phyloP scores from a whole-genome alignment of 75 land plant species.

The Picea glauca region DNA sequence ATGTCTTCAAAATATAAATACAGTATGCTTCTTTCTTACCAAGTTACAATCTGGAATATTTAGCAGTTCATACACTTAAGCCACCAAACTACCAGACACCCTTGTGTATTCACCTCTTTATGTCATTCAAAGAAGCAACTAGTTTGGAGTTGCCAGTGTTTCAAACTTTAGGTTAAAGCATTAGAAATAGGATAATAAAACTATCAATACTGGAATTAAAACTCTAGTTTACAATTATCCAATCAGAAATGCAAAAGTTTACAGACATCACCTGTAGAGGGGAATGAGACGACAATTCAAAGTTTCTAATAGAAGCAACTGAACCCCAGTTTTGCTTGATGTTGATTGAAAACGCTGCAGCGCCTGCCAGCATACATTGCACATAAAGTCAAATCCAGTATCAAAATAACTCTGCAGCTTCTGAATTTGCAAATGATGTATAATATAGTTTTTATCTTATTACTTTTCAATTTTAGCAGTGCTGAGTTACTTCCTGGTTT shows the following conservation, averaged over 20 bases:
- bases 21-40: neutral
- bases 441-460: too few species aligned
- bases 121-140: neutral
- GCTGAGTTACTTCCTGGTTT: neutral
- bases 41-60: neutral
- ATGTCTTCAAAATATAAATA: neutral
- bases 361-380: constrained; percentile 39
- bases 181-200: neutral
- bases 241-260: neutral
- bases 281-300: constrained; percentile 83
- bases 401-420: neutral
- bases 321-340: constrained; percentile 63
- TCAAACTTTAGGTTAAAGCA: neutral
- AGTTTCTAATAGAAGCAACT: constrained; percentile 75
- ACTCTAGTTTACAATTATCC: neutral
- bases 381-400: neutral
- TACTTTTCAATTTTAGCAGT: too few species aligned
- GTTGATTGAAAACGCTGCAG: constrained; percentile 61
- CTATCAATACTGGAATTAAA: neutral
- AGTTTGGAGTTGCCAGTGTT: neutral
- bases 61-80: neutral
- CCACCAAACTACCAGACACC: neutral
- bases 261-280: constrained; percentile 63
- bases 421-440: neutral
- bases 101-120: neutral